Evolutionary conservation across 1,139 yeast species (phyloP), one percentile per base, ranked within the genome.

Genomic region (Geotrichum histeridarum): DNA sequence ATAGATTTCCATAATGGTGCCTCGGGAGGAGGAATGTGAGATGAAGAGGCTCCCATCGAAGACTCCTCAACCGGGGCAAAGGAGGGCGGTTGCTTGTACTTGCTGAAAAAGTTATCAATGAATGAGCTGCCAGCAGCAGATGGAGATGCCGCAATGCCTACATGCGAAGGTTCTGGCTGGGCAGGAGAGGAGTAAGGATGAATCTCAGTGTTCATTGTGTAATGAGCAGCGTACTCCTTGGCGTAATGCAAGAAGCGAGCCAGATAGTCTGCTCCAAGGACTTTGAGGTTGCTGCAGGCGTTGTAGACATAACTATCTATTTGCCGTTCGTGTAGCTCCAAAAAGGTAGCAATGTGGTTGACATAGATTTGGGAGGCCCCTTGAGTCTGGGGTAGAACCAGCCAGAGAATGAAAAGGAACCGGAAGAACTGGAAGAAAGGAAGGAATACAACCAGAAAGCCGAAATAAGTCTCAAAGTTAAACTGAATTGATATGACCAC

Each of bases 351-450:
- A 31, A 71, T 60, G 49, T 67, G 60, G 35, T 54, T 53, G 46
- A 63, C 57, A 58, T 71, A 71, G 37, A 71, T 48, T 55, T 61
- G 64, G 8, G 70, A 64, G 8, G 75, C 74, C 22, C 75, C 75
- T 56, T 70, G 73, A n/a, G 70, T 64, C 60, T 71, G 74, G 7
- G 86, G 85, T 18, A 73, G 64, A 27, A 82, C 72, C 45, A 82
- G 70, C 86, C 86, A 82, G 22, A 76, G 63, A 27, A 77, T 69
- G 51, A 76, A 66, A 1, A 60, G 65, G 47, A 78, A 64, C 49
- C 77, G 72, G 48, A 72, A 38, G 8, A 78, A 54, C 11, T 74
- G 69, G 67, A 78, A 82, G 39, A 81, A 73, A 4, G 86, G 86
- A 17, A 81, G 57, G n/a, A 74, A 57, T 48, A 69, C 53, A 27